Evolutionary conservation across 306 rosid species (phyloP), one percentile per base, ranked within the genome.

Genomic region (Echinosophora koreensis): DNA sequence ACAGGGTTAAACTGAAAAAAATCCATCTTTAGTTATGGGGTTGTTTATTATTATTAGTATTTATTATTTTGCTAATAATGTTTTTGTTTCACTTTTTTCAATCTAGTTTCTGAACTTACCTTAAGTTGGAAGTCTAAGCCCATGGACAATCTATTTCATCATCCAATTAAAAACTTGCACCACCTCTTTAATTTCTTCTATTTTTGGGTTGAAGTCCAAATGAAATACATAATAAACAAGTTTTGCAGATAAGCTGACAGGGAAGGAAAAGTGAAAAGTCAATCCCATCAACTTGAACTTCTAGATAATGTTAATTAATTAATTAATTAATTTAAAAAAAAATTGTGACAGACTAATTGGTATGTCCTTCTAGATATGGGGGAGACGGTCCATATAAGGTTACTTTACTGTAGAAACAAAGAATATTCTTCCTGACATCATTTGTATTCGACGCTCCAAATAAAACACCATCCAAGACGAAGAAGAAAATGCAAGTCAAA

Each of bases 181-280:
- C 63, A 54, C 18, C 51, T 54, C 50, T 37, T 54, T 71, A 8
- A 69, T 51, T 67, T 15, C 6, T 30, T 50, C 17, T 5, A 32
- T 30, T 69, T 32, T n/a, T 47, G 18, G 18, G 18, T 35, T 71
- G 6, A 69, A 16, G 30, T 15, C 35, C 38, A 17, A 14, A 34
- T 30, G 3, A 14, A 38, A 17, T 0, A 49, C 2, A 4, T 13
- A 69, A 17, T 27, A 18, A 9, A 9, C 17, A 52, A 71, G 41
- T 32, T 16, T 49, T 49, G 10, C 39, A 17, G 71, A 52, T 62
- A 13, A 62, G 1, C 11, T 46, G 30, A 30, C 5, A 9, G 12
- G 6, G 8, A 62, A 12, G n/a, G 2, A 74, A 74, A 74, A 62
- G 51, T 16, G 10, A 32, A 76, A 74, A 63, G 64, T 75, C 72